Base-by-base conservation (phyloP, 352 stramenopile species). In the Peronospora belbahrii region DNA sequence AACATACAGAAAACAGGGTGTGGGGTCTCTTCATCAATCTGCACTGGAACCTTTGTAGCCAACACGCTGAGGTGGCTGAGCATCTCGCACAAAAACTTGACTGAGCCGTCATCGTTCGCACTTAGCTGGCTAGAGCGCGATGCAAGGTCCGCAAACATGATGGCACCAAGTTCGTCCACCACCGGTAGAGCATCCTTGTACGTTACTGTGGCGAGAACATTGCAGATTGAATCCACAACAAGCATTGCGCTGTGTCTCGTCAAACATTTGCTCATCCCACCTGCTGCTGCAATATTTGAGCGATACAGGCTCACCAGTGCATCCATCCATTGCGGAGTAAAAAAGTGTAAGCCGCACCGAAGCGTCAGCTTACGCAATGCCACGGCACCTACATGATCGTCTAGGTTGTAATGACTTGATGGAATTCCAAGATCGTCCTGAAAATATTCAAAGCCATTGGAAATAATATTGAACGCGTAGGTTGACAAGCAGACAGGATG, bases 301-400 rank as follows among this genome's bases (percentile, higher is more conserved):
- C 67, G 63, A 30, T 89, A 88, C 35, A 89, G 22, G 10, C 69
- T 62, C 6, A 89, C 62, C 33, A 87, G 64, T 6, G 79, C 64
- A 15, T 88, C 73, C 52, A 90, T 75, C 79, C 79, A 90, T 37
- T 60, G 36, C 8, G 64, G 56, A 27, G 68, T 87, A 40, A 87
- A 86, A 13, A 88, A 72, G 38, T 87, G 56, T 2, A 42, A 50
- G 6, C 79, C 79, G 41, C 76, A 90, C 8, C 72, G 64, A 22
- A 63, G 67, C 9, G 74, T 81, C 13, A 90, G 59, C 39, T 90
- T 90, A 28, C 71, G 63, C 28, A 90, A 49, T 17, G 79, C 64
- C 6, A 90, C 75, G 6, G 73, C 65, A n/a, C 74, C 79, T 17
- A 87, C 52, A 19, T 90, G 79, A 40, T 90, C 76, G 48, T 85